Base-by-base conservation (phyloP, 768 basidiomycete genomes). In the Lactifluus subvellereus region DNA sequence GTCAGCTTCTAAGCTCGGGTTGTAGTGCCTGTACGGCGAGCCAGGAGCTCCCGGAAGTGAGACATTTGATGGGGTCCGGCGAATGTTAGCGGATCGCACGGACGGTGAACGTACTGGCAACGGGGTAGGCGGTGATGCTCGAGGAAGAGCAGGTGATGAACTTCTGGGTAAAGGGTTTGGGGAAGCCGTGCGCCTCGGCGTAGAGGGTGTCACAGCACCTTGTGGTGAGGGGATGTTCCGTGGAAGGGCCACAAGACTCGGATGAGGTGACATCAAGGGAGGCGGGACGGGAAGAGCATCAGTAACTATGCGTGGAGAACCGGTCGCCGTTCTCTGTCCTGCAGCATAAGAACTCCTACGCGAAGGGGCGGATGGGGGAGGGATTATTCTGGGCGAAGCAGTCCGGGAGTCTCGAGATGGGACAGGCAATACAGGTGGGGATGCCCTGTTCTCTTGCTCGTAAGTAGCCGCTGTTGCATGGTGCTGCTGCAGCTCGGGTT, bases 51-150 rank as follows among this genome's bases (percentile, higher is more conserved):
- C 64, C 13, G 66, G 66, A 54, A 66, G 48, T 11, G 66, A 66
- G 16, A 57, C 60, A 32, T 66, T 57, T 37, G 65, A 60, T 13
- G 59, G 0, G 37, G 43, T 57, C 35, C 58, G 45, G 35, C 30
- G 38, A 14, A 64, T 45, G 7, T 37, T 20, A 42, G 6, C 16
- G 35, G 62, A 60, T 55, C 57, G 61, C 52, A 51, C 22, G 3
- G 65, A 66, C 14, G 65, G 65, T 22, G 65, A 66, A 27, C 62
- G 65, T 8, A 66, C 11, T 6, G 65, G 65, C 22, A 66, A 49
- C 35, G 62, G 65, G 6, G 27, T 30, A 43, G 65, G 61, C 16
- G 56, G 54, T 22, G 65, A 22, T 2, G 65, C 62, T 22, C 65
- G 52, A 40, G 35, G 57, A 50, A 66, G 64, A 18, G 40, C 61